Evolutionary conservation across 768 basidiomycete genomes (phyloP).

Genomic region (Sarcomyxa edulis): DNA sequence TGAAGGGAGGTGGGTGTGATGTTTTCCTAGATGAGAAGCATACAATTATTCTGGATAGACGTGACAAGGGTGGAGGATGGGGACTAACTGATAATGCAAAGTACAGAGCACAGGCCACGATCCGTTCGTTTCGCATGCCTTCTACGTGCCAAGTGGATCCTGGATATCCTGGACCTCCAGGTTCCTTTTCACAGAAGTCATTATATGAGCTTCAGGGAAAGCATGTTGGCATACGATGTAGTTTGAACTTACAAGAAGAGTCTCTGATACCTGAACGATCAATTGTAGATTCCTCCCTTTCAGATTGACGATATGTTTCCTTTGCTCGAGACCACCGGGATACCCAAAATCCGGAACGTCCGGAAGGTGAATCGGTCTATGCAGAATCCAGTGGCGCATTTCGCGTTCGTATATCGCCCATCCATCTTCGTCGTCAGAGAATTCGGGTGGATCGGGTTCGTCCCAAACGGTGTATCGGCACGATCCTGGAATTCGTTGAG

Average conservation of each 20-base stretch:
- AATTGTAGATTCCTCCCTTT: constrained; percentile 35
- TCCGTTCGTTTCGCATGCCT: constrained; percentile 48
- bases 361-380: constrained; percentile 38
- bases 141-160: constrained; percentile 44
- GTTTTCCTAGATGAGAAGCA: constrained; percentile 36
- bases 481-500: constrained; percentile 34
- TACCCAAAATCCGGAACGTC: constrained; percentile 40
- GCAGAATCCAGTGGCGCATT: constrained; percentile 35
- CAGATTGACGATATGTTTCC: constrained; percentile 33
- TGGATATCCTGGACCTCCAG: constrained; percentile 24
- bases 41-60: background rate
- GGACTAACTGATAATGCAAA: constrained; percentile 32
- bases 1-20: constrained; percentile 26
- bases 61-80: constrained; percentile 1
- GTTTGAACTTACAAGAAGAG: constrained; percentile 37
- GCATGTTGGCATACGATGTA: too few relatives aligned
- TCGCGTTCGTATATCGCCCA: constrained; percentile 38
- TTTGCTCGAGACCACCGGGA: constrained; percentile 36
- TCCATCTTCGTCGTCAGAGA: constrained; percentile 44
- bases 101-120: constrained; percentile 41
- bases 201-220: constrained; percentile 4
- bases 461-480: constrained; percentile 40
- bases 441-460: constrained; percentile 42
- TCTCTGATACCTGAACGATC: constrained; percentile 34
- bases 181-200: too few relatives aligned